These are phyloP conservation scores for Leishmania braziliensis DNA, from an alignment of 208 protist genomes.

Conservation along the genomic window DNA sequence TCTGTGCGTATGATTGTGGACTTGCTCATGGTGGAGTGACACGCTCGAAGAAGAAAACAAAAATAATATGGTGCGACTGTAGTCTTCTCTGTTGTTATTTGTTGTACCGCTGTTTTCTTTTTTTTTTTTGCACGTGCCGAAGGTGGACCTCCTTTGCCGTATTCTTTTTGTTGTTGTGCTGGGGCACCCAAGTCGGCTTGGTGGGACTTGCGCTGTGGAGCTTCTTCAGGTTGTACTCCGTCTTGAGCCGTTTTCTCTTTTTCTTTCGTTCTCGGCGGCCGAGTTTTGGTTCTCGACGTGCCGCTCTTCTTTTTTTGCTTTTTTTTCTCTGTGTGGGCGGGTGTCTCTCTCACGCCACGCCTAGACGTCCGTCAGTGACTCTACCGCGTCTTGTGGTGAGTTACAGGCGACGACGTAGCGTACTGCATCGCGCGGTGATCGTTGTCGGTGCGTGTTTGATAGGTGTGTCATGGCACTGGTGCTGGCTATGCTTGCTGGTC, in stretches of 20 bases:
- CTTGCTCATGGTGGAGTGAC: background rate
- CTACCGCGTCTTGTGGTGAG: background rate
- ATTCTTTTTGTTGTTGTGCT: background rate
- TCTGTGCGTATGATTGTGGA: background rate
- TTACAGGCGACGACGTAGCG: background rate
- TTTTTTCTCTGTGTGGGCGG: background rate
- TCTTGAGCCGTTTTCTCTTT: constrained; percentile 1
- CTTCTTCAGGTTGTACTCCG: background rate
- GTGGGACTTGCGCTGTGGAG: too few species aligned
- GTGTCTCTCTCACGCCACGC: background rate
- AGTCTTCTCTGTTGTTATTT: background rate
- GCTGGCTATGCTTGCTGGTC: background rate
- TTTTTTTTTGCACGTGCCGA: background rate
- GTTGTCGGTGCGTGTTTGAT: background rate
- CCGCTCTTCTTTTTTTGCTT: background rate
- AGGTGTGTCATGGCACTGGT: background rate
- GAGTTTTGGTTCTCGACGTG: background rate
- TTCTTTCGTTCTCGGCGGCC: background rate
- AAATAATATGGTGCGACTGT: background rate
- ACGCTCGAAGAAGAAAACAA: background rate
- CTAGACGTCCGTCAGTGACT: background rate
- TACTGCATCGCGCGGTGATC: background rate
- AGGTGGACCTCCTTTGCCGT: background rate
- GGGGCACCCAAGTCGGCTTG: too few species aligned
- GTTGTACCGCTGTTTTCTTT: background rate